Evolutionary conservation across 1,139 yeast species (phyloP).

Genomic region (Kazachstania sp.): DNA sequence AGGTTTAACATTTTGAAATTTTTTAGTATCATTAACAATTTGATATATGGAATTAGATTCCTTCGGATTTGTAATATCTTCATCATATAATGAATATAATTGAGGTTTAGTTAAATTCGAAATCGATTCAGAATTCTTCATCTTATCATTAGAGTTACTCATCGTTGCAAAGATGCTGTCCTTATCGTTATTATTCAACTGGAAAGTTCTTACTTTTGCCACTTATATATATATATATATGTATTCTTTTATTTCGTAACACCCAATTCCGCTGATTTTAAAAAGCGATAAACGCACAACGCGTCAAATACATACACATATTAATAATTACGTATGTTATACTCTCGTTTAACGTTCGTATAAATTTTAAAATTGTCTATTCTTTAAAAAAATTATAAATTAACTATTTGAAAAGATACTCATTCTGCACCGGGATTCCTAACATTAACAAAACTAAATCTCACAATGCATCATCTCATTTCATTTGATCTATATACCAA

Average conservation of each 20-base stretch:
- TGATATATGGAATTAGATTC: slow-evolving; percentile 11
- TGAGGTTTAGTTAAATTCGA: slow-evolving; percentile 26
- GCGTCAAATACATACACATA: too few species aligned
- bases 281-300: background rate
- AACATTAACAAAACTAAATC: background rate
- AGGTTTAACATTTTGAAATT: background rate
- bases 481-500: slow-evolving; percentile 22
- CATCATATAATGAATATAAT: slow-evolving; percentile 29
- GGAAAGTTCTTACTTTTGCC: too few species aligned
- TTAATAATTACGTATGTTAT: too few species aligned
- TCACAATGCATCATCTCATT: background rate
- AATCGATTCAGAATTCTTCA: slow-evolving; percentile 17
- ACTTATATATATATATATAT: too few species aligned
- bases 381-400: too few species aligned
- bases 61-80: slow-evolving; percentile 26
- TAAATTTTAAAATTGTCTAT: too few species aligned
- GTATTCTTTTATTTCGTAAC: too few species aligned
- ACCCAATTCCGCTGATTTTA: background rate
- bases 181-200: too few species aligned
- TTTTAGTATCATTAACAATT: background rate
- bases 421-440: background rate
- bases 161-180: too few species aligned
- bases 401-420: too few species aligned
- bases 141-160: background rate
- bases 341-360: background rate